These are phyloP conservation scores for Penicillium sp. DNA, from an alignment of 2,329 filamentous ascomycete genomes.

Conservation along the genomic window DNA sequence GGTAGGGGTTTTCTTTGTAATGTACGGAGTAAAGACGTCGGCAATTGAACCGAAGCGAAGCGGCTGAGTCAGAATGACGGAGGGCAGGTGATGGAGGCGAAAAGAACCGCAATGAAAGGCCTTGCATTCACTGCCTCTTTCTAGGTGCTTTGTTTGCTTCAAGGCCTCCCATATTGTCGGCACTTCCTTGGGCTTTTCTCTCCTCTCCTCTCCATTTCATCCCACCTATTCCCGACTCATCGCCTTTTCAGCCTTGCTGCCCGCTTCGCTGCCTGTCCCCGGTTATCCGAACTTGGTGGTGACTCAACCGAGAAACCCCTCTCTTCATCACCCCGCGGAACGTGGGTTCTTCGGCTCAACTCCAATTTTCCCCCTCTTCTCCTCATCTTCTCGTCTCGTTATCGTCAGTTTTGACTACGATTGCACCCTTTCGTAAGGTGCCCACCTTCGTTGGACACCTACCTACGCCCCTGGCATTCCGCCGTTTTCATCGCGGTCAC, in stretches of 20 bases:
- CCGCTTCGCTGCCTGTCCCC: constrained; percentile 1
- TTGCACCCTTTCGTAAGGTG: not conserved
- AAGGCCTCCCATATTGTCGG: not conserved
- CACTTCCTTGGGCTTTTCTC: not conserved
- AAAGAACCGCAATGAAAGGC: constrained; percentile 1
- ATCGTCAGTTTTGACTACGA: not conserved
- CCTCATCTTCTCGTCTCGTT: constrained; percentile 6
- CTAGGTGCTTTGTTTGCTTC: not conserved
- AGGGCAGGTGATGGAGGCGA: constrained; percentile 10
- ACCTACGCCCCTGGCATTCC: constrained; percentile 19
- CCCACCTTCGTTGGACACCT: not conserved
- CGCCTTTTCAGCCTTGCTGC: not conserved
- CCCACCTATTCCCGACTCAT: not conserved
- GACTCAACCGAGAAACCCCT: constrained; percentile 27
- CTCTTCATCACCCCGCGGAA: constrained; percentile 25
- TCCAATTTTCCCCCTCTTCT: constrained; percentile 14
- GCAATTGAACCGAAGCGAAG: not conserved
- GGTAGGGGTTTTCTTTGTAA: too few species aligned
- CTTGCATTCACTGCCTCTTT: not conserved
- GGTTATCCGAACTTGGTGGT: constrained; percentile 13
- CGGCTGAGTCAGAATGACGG: constrained; percentile 27
- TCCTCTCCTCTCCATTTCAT: not conserved
- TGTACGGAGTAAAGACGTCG: not conserved
- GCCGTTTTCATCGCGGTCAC: constrained; percentile 25
- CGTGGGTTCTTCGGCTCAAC: constrained; percentile 19